Evolutionary conservation across 306 rosid species (phyloP).

Genomic region (Fragaria nilgerrensis): DNA sequence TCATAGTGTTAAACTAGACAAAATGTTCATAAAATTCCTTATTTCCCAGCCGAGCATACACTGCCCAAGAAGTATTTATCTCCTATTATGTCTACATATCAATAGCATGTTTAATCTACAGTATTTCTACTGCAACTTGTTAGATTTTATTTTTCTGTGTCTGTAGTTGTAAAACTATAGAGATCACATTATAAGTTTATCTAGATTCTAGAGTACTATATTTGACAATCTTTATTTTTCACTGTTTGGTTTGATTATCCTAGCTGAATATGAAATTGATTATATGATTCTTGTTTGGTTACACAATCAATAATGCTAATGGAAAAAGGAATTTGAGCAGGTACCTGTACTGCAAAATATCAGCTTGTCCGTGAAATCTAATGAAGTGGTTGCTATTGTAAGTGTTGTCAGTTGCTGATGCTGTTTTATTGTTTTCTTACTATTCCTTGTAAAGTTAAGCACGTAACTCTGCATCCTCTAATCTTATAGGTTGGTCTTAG

Average conservation of each 20-base stretch:
- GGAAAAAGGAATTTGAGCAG: slow-evolving; percentile 46
- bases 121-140: no score
- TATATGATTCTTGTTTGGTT: slow-evolving; percentile 9
- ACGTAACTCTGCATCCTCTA: slow-evolving; percentile 6
- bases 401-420: slow-evolving; percentile 30
- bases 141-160: not conserved
- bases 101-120: not conserved
- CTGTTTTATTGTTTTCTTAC: slow-evolving; percentile 23
- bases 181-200: not conserved
- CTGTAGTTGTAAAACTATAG: not conserved
- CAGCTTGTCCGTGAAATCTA: slow-evolving; percentile 64
- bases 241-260: slow-evolving; percentile 15
- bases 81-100: not conserved
- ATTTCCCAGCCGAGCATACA: slow-evolving; percentile 1
- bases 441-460: slow-evolving; percentile 22
- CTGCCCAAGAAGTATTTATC: slow-evolving; percentile 15
- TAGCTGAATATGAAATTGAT: slow-evolving; percentile 21
- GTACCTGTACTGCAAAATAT: slow-evolving; percentile 70
- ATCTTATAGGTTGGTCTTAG: slow-evolving; percentile 85
- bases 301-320: slow-evolving; percentile 25
- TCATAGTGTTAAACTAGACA: slow-evolving; percentile 21
- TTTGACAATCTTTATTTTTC: not conserved
- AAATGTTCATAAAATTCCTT: not conserved
- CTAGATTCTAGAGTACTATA: not conserved
- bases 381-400: slow-evolving; percentile 95